Evolutionary conservation across 371 early-diverging fungal species (phyloP).

Genomic region (Phascolomyces articulosus): DNA sequence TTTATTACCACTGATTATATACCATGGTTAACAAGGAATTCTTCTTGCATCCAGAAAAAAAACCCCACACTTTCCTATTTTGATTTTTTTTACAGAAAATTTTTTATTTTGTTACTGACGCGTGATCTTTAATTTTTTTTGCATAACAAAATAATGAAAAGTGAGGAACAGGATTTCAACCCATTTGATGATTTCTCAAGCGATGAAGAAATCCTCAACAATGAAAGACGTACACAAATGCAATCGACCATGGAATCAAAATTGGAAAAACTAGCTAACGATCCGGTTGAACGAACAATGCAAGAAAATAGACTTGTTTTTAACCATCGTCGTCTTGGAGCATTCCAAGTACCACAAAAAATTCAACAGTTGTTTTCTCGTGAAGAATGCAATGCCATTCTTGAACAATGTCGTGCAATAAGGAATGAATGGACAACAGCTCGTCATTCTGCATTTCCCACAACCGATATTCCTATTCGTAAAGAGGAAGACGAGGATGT

Average conservation of each 20-base stretch:
- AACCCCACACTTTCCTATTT: not conserved
- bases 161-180: constrained; percentile 27
- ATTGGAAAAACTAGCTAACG: constrained; percentile 11
- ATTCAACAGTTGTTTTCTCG: constrained; percentile 25
- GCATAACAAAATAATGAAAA: not conserved
- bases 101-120: too few species aligned
- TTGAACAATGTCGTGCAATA: constrained; percentile 21
- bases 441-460: constrained; percentile 62
- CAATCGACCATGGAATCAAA: not conserved
- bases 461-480: constrained; percentile 53
- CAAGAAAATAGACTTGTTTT: constrained; percentile 30
- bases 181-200: constrained; percentile 43
- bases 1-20: too few species aligned
- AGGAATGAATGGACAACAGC: constrained; percentile 36
- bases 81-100: not conserved
- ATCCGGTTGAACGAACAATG: constrained; percentile 33
- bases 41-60: not conserved
- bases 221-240: constrained; percentile 20
- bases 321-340: constrained; percentile 7
- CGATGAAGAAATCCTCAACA: constrained; percentile 25
- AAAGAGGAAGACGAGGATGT: too few species aligned
- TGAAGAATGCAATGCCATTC: constrained; percentile 32
- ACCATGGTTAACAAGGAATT: too few species aligned
- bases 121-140: too few species aligned
- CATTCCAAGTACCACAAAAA: constrained; percentile 24